phyloP scores from a whole-genome alignment of 306 rosid genomes.

The Sicyos edulis region DNA sequence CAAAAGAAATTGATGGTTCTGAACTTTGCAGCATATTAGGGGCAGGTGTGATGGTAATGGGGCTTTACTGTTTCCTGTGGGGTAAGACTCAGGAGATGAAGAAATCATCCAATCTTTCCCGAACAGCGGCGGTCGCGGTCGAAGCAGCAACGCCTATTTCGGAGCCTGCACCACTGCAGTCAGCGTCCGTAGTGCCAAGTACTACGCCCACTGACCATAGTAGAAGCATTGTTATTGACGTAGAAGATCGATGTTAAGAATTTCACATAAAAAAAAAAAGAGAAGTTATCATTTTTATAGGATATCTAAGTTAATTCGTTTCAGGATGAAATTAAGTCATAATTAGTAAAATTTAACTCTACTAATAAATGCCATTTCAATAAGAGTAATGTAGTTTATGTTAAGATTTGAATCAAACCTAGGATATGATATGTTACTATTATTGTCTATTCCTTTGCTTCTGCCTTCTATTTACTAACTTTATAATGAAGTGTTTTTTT shows the following conservation, averaged over 20 bases:
- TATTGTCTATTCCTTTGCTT: too few species aligned
- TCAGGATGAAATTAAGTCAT: too few species aligned
- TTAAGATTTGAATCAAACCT: too few species aligned
- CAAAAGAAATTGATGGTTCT: background rate
- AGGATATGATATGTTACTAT: too few species aligned
- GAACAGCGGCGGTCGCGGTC: conserved; percentile 15
- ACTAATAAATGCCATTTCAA: background rate
- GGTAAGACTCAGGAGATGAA: conserved; percentile 39
- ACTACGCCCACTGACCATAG: background rate
- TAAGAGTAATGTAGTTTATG: too few species aligned
- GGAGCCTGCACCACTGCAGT: background rate
- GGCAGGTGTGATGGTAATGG: conserved; percentile 41
- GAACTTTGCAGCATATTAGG: conserved; percentile 46
- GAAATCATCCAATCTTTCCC: background rate
- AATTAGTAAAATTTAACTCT: too few species aligned
- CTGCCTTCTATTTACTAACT: too few species aligned
- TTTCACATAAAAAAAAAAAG: too few species aligned
- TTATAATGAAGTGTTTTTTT: too few species aligned
- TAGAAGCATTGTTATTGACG: background rate
- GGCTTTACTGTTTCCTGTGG: conserved; percentile 57
- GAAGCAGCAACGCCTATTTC: conserved; percentile 20
- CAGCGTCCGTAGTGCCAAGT: conserved; percentile 3
- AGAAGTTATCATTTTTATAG: too few species aligned
- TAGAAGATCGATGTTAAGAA: background rate
- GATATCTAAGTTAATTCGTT: too few species aligned